phyloP scores from a whole-genome alignment of 768 basidiomycete genomes.

The Tulasnella sp. region DNA sequence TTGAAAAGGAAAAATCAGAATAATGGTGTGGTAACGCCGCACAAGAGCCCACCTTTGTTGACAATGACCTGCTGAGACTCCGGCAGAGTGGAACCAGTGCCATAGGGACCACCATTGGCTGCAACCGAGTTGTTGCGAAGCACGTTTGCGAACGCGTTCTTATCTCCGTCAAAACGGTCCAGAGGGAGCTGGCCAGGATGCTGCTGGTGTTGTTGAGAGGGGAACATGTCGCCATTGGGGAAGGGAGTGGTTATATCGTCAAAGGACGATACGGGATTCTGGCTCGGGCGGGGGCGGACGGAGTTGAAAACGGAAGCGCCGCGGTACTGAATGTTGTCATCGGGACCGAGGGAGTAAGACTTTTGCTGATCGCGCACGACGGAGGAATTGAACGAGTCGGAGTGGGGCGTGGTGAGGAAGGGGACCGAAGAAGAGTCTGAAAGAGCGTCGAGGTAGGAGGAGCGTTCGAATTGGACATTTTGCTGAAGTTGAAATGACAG shows the following conservation, averaged over 20 bases:
- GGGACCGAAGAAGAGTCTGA: conserved; percentile 6
- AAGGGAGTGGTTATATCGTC: conserved; percentile 1
- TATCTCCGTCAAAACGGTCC: conserved; percentile 3
- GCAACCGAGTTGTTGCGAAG: background rate
- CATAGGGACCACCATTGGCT: background rate
- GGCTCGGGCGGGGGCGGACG: background rate
- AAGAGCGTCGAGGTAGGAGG: conserved; percentile 13
- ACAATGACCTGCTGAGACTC: conserved; percentile 14
- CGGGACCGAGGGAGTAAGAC: background rate
- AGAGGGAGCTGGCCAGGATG: background rate
- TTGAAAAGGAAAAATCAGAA: background rate
- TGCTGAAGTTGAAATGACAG: background rate
- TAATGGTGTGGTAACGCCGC: background rate
- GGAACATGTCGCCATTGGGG: background rate
- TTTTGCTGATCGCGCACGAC: background rate
- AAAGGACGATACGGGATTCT: background rate
- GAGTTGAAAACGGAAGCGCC: background rate
- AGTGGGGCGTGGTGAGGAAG: background rate
- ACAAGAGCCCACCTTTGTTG: conserved; percentile 3
- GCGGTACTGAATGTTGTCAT: conserved; percentile 3
- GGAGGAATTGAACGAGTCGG: background rate
- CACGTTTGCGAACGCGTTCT: background rate
- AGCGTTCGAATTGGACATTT: background rate
- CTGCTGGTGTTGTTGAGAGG: conserved; percentile 3
- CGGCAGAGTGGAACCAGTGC: conserved; percentile 11